Percentiles rank a stretch among this genome's conserved stretches.
These are phyloP conservation scores for Geotrichum phurueaensis DNA, from an alignment of 1,139 yeast species.

Conservation along the genomic window DNA sequence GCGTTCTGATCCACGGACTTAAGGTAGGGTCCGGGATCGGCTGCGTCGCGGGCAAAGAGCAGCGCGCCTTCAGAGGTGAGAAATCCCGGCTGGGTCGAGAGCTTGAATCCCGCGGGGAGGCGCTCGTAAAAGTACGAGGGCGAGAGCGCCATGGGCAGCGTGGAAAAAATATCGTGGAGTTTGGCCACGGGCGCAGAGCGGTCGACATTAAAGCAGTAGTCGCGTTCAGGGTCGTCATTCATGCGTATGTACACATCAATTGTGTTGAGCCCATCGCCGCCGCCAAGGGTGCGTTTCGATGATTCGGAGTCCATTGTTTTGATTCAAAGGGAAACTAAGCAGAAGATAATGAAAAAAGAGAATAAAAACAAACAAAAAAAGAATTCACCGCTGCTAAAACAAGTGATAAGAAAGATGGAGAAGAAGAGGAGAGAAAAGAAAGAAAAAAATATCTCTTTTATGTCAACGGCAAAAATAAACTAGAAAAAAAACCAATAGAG, in stretches of 20 bases:
- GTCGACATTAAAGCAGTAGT: constrained; percentile 76
- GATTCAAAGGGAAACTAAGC: too few relatives aligned
- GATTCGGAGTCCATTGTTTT: neutral
- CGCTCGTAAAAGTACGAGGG: constrained; percentile 70
- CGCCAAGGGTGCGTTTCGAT: neutral
- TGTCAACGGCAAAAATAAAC: too few relatives aligned
- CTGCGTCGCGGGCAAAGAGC: constrained; percentile 59
- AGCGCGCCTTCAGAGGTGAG: constrained; percentile 79
- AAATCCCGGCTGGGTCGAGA: constrained; percentile 76
- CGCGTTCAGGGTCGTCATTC: constrained; percentile 79
- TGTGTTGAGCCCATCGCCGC: constrained; percentile 4
- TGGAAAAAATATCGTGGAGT: constrained; percentile 54
- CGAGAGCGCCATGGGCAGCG: constrained; percentile 67
- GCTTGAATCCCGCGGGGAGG: constrained; percentile 58
- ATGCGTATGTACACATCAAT: constrained; percentile 76
- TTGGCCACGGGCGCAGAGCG: constrained; percentile 49
- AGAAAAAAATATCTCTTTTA: too few relatives aligned
- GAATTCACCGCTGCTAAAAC: too few relatives aligned
- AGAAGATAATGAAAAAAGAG: too few relatives aligned
- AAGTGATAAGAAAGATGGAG: too few relatives aligned
- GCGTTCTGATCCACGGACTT: constrained; percentile 37
- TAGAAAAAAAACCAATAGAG: too few relatives aligned
- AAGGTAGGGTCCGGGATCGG: constrained; percentile 39
- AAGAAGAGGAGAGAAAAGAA: too few relatives aligned
- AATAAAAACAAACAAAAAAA: too few relatives aligned